Base-by-base conservation (phyloP, 176 grass and related monocot species). In the Phyllostachys edulis region DNA sequence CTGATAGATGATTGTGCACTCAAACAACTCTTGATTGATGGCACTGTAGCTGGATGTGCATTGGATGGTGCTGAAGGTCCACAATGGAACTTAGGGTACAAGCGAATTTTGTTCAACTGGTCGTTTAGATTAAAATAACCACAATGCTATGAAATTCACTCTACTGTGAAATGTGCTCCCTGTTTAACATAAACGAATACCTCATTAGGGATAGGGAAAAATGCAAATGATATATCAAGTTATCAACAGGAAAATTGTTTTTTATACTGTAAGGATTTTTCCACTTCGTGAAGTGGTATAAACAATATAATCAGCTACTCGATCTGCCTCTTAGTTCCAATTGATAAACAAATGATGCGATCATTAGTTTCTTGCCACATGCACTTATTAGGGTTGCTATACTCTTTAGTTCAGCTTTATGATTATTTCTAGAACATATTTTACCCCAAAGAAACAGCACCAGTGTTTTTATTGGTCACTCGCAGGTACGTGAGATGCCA, bases 1-100 rank as follows among this genome's bases (percentile, higher is more conserved):
- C 85, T 95, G 51, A 90, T 98, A 90, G 96, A 98, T 92, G 96
- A 98, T 73, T 95, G 93, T 69, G 91, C 93, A 46, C 85, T 98
- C 15, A 98, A 98, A 84, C 84, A 95, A 82, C 93, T 98, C 67
- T 85, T 98, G 85, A 91, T 95, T 85, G 93, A 95, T 73, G 96
- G 93, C 41, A 95, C 87, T 52, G 89, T 98, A 78, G 93, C 96
- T 63, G 96, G 96, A 36, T 98, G 96, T 78, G 96, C 96, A 50
- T 89, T 95, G 60, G 96, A 98, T 83, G 96, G 93, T 5, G 96
- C 91, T 89, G 93, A 95, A 90, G 96, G 96, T 36, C 93, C 93
- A 40, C 96, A 95, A 56, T 98, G 93, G 96, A 80, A 85, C 54
- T 84, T 89, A 76, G 44, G 55, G 54, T 80, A 79, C 68, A 66